These are phyloP conservation scores for Biscogniauxia sp. DNA, from an alignment of 2,329 filamentous ascomycete species.

Conservation along the genomic window DNA sequence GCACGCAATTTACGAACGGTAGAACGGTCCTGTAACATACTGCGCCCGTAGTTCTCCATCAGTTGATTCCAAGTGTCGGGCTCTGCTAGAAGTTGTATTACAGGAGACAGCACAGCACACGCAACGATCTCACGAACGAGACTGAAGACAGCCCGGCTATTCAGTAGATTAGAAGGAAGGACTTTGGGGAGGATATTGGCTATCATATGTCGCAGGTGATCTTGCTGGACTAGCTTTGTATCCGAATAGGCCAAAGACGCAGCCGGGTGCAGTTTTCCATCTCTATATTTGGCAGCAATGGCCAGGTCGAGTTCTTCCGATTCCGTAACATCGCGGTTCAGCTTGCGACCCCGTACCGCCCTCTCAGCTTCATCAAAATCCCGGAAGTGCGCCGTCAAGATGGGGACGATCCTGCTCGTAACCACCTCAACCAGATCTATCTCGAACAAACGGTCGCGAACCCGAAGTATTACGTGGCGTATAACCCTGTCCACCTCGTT, in stretches of 20 bases:
- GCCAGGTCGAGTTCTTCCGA: constrained; percentile 94
- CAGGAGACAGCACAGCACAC: constrained; percentile 82
- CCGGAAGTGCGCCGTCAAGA: constrained; percentile 82
- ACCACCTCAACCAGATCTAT: constrained; percentile 82
- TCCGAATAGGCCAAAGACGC: constrained; percentile 81
- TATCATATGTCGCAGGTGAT: constrained; percentile 77
- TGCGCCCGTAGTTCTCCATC: constrained; percentile 83
- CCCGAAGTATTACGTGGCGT: constrained; percentile 65
- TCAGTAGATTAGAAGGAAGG: constrained; percentile 70
- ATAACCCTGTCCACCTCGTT: constrained; percentile 84
- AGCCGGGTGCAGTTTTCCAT: constrained; percentile 84
- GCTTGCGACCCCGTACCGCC: constrained; percentile 78
- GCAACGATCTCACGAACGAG: constrained; percentile 87
- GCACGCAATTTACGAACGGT: constrained; percentile 89
- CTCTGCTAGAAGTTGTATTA: constrained; percentile 78
- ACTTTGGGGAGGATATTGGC: constrained; percentile 70
- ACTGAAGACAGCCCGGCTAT: constrained; percentile 76
- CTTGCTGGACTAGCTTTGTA: constrained; percentile 80
- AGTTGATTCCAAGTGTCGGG: constrained; percentile 98
- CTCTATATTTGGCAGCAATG: constrained; percentile 89
- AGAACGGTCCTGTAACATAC: constrained; percentile 90
- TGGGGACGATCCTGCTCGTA: constrained; percentile 79
- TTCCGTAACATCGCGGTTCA: constrained; percentile 89
- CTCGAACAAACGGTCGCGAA: constrained; percentile 69
- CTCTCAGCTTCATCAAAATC: constrained; percentile 91